A percentile compares a stretch with the other conserved stretches of the same genome.
Evolutionary conservation across 177 flowering plant species (phyloP).

Genomic region (Vitis hybrid): DNA sequence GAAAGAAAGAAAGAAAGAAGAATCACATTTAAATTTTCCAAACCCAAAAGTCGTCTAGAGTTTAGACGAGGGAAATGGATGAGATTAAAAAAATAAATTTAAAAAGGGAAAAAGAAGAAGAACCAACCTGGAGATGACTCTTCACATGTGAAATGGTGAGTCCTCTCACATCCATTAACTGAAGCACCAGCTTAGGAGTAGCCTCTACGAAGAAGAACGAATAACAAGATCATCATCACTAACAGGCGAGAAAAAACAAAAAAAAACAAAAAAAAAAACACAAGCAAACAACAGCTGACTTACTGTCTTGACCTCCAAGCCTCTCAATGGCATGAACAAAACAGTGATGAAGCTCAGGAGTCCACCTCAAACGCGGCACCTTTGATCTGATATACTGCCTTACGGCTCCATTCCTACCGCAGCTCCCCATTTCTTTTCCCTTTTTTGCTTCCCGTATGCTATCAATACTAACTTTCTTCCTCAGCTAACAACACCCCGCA

Average conservation of each 20-base stretch:
- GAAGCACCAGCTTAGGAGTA: constrained; percentile 80
- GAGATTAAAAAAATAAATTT: background rate
- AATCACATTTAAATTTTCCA: background rate
- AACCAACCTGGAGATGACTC: constrained; percentile 67
- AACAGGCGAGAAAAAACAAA: background rate
- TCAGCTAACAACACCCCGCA: too few relatives aligned
- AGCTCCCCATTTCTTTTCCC: constrained; percentile 45
- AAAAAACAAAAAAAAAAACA: background rate
- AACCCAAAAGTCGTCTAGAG: too few relatives aligned
- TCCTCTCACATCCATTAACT: constrained; percentile 73
- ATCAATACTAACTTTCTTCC: background rate
- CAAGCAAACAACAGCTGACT: constrained; percentile 1
- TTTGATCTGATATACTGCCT: constrained; percentile 70
- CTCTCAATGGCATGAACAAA: constrained; percentile 66
- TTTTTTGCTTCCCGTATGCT: background rate
- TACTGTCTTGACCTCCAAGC: constrained; percentile 77
- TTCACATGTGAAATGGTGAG: constrained; percentile 77
- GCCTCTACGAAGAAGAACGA: constrained; percentile 37
- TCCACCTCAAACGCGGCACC: constrained; percentile 74
- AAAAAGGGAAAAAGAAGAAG: background rate
- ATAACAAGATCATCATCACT: background rate
- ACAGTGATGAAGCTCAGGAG: constrained; percentile 74
- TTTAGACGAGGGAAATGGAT: background rate
- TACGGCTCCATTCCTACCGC: constrained; percentile 65
- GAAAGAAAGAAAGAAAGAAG: background rate